These are phyloP conservation scores for Aspergillus nanangensis DNA, from an alignment of 495 filamentous ascomycete genomes.

Conservation along the genomic window DNA sequence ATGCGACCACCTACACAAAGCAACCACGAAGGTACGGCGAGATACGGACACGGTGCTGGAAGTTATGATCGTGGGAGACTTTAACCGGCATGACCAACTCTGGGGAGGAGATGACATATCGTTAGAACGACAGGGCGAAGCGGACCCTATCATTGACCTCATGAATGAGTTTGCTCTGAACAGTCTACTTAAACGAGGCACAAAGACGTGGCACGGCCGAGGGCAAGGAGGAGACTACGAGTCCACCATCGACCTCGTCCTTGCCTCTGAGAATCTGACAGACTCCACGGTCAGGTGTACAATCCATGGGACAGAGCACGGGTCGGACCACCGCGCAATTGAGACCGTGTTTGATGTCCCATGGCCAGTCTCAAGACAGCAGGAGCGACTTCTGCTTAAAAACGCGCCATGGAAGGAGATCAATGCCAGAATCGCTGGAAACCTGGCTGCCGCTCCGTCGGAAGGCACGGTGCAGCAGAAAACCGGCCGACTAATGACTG, in stretches of 20 bases:
- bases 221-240: conserved; percentile 22
- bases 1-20: background rate
- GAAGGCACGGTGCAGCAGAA: conserved; percentile 16
- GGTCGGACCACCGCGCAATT: too few species aligned
- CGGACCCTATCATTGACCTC: conserved; percentile 29
- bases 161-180: conserved; percentile 26
- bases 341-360: conserved; percentile 21
- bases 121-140: conserved; percentile 24
- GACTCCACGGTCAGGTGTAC: conserved; percentile 31
- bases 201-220: conserved; percentile 22
- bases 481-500: conserved; percentile 17
- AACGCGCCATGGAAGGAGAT: conserved; percentile 24
- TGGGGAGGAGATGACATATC: conserved; percentile 30
- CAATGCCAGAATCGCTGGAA: conserved; percentile 17
- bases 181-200: conserved; percentile 27
- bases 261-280: too few species aligned
- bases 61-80: too few species aligned
- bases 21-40: conserved; percentile 11
- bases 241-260: too few species aligned
- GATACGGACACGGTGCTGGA: conserved; percentile 16
- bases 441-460: conserved; percentile 11
- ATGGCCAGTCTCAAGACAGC: conserved; percentile 4
- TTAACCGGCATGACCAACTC: conserved; percentile 30
- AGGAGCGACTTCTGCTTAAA: too few species aligned
- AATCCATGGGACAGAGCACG: too few species aligned